Evolutionary conservation across 2,329 filamentous ascomycete genomes (phyloP), one percentile per base, ranked within the genome.

Genomic region (Ascochyta koolunga): DNA sequence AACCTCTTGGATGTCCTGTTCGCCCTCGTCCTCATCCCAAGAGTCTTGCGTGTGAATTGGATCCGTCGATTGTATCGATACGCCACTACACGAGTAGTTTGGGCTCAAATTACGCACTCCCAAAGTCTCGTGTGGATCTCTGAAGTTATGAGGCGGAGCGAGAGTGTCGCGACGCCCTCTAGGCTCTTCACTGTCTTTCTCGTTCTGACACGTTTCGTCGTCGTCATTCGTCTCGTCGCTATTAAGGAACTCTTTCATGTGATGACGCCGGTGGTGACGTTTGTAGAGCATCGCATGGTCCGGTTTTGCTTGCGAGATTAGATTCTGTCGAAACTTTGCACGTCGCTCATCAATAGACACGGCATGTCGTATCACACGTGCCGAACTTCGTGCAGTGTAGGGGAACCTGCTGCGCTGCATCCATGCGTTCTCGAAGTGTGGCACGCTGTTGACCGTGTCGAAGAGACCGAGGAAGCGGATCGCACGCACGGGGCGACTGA

Each of bases 361-460:
- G 1, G 87, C 87, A 58, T 90, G 88, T 0, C 88, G 82, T 46
- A 90, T 86, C 0, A 88, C 82, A 44, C 75, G 78, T 4, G 82
- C 82, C 3, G 81, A 80, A 59, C 79, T 82, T 50, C 79, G 77
- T 18, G 82, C 82, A 0, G 81, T 83, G 67, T 89, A 89, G 0
- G 89, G 89, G 36, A 91, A 91, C 68, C 88, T 91, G 53, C 60
- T 90, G 32, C 90, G 83, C 67, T 90, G 84, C 88, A 93, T 93
- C 84, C 87, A 90, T 2, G 79, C 82, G 39, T 79, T 84, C 72
- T 95, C 90, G 54, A 95, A 95, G 3, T 83, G 81, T 1, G 89
- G 89, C 0, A 93, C 89, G 13, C 87, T 90, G 65, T 93, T 93
- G 58, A 93, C 90, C 0, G 89, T 92, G 63, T 93, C 90, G 59